Evolutionary conservation across 2,329 filamentous ascomycete genomes (phyloP).

Genomic region (Alternaria infectoria): DNA sequence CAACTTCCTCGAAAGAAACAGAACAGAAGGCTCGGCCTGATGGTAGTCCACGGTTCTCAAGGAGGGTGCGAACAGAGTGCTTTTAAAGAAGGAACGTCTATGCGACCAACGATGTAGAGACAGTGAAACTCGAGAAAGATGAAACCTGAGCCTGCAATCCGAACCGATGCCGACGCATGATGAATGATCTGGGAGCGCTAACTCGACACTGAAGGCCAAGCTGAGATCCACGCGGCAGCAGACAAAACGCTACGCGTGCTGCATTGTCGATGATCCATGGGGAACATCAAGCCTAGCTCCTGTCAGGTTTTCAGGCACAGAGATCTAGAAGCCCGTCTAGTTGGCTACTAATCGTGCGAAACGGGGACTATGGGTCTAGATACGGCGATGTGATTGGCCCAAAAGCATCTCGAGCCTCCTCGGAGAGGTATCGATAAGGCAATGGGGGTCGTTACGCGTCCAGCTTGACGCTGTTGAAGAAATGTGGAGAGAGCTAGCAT

Average conservation of each 20-base stretch:
- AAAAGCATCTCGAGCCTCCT: constrained; percentile 10
- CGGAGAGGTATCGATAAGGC: constrained; percentile 24
- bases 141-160: constrained; percentile 21
- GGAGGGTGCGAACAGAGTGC: constrained; percentile 30
- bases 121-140: constrained; percentile 28
- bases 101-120: constrained; percentile 13
- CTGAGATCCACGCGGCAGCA: constrained; percentile 25
- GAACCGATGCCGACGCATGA: constrained; percentile 26
- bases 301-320: constrained; percentile 13
- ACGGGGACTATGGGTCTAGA: constrained; percentile 13
- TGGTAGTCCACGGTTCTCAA: constrained; percentile 31
- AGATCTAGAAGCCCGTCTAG: constrained; percentile 11
- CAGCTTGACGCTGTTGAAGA: constrained; percentile 35
- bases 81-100: constrained; percentile 37
- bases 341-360: constrained; percentile 20
- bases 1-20: constrained; percentile 26
- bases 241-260: constrained; percentile 26
- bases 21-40: constrained; percentile 40
- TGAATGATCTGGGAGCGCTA: constrained; percentile 25
- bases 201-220: constrained; percentile 18
- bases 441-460: constrained; percentile 42
- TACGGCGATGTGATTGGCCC: constrained; percentile 28
- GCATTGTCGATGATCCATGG: constrained; percentile 15
- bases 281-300: constrained; percentile 9
- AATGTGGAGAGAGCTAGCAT: constrained; percentile 35